These are phyloP conservation scores for Phaeosphaeria sp. DNA, from an alignment of 2,329 filamentous ascomycete genomes.

Conservation along the genomic window DNA sequence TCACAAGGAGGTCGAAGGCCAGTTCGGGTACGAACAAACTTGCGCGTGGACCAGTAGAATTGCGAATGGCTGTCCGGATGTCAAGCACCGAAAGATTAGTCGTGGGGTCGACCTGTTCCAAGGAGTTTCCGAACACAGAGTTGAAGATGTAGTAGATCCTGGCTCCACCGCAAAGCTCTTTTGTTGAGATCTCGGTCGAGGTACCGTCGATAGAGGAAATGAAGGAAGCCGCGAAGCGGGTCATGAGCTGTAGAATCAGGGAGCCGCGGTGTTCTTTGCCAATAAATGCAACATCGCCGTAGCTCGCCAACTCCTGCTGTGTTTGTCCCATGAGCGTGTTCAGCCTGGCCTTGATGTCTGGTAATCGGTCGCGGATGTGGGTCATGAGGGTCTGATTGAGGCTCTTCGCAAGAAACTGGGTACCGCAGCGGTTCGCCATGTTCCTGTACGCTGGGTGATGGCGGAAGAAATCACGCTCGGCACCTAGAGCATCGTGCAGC, in stretches of 20 bases:
- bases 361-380: slow-evolving; percentile 93
- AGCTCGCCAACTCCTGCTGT: slow-evolving; percentile 96
- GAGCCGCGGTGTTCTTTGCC: slow-evolving; percentile 96
- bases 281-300: slow-evolving; percentile 96
- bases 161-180: slow-evolving; percentile 93
- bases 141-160: slow-evolving; percentile 99
- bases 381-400: slow-evolving; percentile 94
- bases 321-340: slow-evolving; percentile 99
- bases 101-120: slow-evolving; percentile 95
- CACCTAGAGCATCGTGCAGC: slow-evolving; percentile 87
- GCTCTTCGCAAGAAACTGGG: slow-evolving; percentile 91
- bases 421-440: slow-evolving; percentile 91
- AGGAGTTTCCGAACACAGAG: slow-evolving; percentile 94
- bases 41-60: slow-evolving; percentile 93
- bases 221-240: slow-evolving; percentile 95
- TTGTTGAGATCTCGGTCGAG: slow-evolving; percentile 97
- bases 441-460: slow-evolving; percentile 97
- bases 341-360: slow-evolving; percentile 95
- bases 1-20: slow-evolving; percentile 95
- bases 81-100: slow-evolving; percentile 93
- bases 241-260: slow-evolving; percentile 96
- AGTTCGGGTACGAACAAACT: slow-evolving; percentile 97
- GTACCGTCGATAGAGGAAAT: slow-evolving; percentile 99
- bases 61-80: slow-evolving; percentile 95
- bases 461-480: slow-evolving; percentile 93